Evolutionary conservation across 2,329 filamentous ascomycete species (phyloP).

Genomic region (Diplodia scrobiculata): DNA sequence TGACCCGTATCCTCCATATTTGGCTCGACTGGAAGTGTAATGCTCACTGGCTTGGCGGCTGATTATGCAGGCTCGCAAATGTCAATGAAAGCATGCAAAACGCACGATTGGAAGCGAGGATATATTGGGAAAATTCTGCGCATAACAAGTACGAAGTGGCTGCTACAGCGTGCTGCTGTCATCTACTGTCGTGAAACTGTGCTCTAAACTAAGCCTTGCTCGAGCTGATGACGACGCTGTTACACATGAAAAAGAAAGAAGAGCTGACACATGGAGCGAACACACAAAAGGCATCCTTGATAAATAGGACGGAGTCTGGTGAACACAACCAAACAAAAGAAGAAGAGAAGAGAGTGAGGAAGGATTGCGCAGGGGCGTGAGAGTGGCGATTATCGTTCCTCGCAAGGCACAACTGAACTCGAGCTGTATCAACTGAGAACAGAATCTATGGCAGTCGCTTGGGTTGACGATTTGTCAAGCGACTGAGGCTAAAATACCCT

Average conservation of each 20-base stretch:
- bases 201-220: not conserved
- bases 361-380: not conserved
- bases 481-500: not conserved
- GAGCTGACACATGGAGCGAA: not conserved
- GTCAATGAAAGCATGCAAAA: not conserved
- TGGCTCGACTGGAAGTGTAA: conserved; percentile 31
- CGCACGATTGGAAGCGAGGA: not conserved
- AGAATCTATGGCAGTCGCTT: not conserved
- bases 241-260: not conserved
- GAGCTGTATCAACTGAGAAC: not conserved
- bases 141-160: not conserved
- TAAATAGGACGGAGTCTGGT: not conserved
- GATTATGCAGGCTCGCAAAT: not conserved
- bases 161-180: not conserved
- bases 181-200: not conserved
- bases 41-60: conserved; percentile 33
- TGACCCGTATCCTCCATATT: not conserved
- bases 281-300: not conserved
- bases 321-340: not conserved
- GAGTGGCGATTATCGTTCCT: not conserved
- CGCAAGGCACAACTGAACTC: not conserved
- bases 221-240: not conserved
- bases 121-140: not conserved
- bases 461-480: not conserved
- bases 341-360: not conserved